These are phyloP conservation scores for Hypomontagnella monticulosa DNA, from an alignment of 495 filamentous ascomycete genomes.

Conservation along the genomic window DNA sequence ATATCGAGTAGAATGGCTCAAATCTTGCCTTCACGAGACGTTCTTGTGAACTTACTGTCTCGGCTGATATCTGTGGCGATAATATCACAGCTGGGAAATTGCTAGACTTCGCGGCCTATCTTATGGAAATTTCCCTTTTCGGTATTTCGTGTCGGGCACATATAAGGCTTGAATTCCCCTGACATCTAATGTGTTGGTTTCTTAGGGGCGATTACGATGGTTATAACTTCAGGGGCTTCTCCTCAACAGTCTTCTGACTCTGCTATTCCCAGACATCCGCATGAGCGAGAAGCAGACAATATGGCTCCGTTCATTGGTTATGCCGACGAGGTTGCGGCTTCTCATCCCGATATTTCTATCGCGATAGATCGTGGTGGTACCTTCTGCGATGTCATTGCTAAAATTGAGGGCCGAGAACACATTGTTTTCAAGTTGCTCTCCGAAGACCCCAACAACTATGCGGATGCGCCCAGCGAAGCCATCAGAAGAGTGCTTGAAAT, in stretches of 20 bases:
- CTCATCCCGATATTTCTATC: slow-evolving; percentile 41
- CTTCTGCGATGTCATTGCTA: slow-evolving; percentile 63
- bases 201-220: not conserved
- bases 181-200: not conserved
- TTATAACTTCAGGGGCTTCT: not conserved
- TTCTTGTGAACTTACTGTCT: no score
- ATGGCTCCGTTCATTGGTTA: not conserved
- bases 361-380: slow-evolving; percentile 73
- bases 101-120: no score
- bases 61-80: no score
- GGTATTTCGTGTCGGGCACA: not conserved
- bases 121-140: not conserved
- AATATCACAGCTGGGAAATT: no score
- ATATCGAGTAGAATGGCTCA: no score
- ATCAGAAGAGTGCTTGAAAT: slow-evolving; percentile 79
- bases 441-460: slow-evolving; percentile 85
- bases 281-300: not conserved
- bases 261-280: not conserved
- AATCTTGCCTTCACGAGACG: no score
- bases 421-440: slow-evolving; percentile 87
- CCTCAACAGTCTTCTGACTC: not conserved
- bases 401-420: slow-evolving; percentile 58
- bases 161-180: not conserved
- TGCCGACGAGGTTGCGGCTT: not conserved
- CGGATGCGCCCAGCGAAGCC: slow-evolving; percentile 87